Evolutionary conservation across 2,329 filamentous ascomycete genomes (phyloP), one percentile per base, ranked within the genome.

Genomic region (Gnomoniopsis sp.): DNA sequence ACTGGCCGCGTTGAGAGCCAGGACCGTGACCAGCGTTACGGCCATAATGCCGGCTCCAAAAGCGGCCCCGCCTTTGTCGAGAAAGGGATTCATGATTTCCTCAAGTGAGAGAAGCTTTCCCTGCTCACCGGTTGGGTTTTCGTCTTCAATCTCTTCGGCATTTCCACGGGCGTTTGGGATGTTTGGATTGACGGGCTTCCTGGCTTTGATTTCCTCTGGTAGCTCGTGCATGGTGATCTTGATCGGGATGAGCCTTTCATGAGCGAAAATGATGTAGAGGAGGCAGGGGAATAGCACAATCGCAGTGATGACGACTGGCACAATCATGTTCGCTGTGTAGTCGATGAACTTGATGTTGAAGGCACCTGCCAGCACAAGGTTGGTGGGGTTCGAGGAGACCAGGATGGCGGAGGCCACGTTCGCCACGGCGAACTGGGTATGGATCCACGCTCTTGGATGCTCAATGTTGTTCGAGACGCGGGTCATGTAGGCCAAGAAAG

Each of bases 271-370:
- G 57, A 90, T 78, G 65, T 88, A 90, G 0, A 90, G 74, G 4
- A 91, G 70, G 63, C 89, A 88, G 0, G 88, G 88, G 53, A 89
- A 90, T 3, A 91, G 71, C 0, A 89, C 72, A 17, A 90, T 76
- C 2, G 81, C 87, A 0, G 88, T 91, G n/a, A 82, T 74, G 22
- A 89, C 72, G 1, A 89, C 86, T 0, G 88, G 88, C 0, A 91
- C 86, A 19, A 91, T 87, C 80, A 91, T 88, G 67, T 91, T 89
- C n/a, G 86, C 88, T 0, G 88, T 90, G 67, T 91, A 91, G 44
- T 83, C 77, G 67, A 91, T 83, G 69, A 91, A 91, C 53, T 81
- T 87, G 74, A 91, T 87, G 3, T 82, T 67, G 66, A 91, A 91
- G 2, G 88, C 88, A 3, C 88, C 88, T 0, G 88, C 87, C 0